These are phyloP conservation scores for Talaromyces islandicus DNA, from an alignment of 2,329 filamentous ascomycete genomes.

Conservation along the genomic window DNA sequence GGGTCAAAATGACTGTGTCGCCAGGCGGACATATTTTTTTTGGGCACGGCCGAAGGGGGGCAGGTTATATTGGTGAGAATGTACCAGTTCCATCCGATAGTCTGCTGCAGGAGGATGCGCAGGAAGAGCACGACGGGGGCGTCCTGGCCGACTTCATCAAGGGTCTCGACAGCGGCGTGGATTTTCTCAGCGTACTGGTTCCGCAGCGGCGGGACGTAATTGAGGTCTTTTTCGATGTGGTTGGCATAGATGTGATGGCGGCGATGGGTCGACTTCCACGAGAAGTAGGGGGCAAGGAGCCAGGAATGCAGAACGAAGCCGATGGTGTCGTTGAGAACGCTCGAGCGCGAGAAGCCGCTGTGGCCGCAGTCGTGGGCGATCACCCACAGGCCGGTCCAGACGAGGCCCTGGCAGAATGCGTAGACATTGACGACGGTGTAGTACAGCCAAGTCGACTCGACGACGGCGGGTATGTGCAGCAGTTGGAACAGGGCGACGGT, in stretches of 20 bases:
- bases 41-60: background rate
- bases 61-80: background rate
- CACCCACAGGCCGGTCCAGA: conserved; percentile 63
- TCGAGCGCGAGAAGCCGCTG: conserved; percentile 53
- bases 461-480: background rate
- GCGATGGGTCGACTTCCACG: conserved; percentile 64
- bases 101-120: background rate
- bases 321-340: conserved; percentile 51
- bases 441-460: background rate
- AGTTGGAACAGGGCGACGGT: background rate
- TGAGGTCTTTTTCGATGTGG: conserved; percentile 62
- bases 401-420: conserved; percentile 56
- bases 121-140: background rate
- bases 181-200: background rate
- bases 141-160: background rate
- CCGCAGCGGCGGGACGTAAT: conserved; percentile 42
- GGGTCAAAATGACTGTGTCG: background rate
- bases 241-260: conserved; percentile 63
- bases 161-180: background rate
- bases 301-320: conserved; percentile 60
- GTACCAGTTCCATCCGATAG: background rate
- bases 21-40: background rate
- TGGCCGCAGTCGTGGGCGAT: conserved; percentile 67
- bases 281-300: conserved; percentile 64
- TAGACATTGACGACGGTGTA: conserved; percentile 31